phyloP scores from a whole-genome alignment of 257 asterid species.

The Solanum ossicruentum region DNA sequence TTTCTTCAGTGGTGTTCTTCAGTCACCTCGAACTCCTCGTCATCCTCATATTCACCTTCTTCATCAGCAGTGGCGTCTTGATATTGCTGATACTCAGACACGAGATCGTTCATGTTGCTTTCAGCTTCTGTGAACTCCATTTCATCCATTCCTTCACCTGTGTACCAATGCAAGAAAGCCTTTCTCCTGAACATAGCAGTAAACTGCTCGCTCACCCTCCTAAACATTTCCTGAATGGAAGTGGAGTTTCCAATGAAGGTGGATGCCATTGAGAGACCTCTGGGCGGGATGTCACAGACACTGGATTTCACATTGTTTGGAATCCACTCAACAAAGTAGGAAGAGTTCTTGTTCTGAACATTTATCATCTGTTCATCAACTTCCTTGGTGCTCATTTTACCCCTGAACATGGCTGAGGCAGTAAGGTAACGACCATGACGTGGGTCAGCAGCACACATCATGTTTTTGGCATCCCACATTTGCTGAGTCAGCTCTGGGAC shows the following conservation, averaged over 20 bases:
- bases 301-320: slow-evolving; percentile 90
- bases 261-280: slow-evolving; percentile 79
- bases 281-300: slow-evolving; percentile 86
- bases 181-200: slow-evolving; percentile 93
- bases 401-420: slow-evolving; percentile 91
- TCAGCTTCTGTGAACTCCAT: slow-evolving; percentile 89
- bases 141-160: slow-evolving; percentile 84
- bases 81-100: slow-evolving; percentile 86
- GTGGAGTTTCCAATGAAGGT: slow-evolving; percentile 84
- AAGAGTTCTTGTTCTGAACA: slow-evolving; percentile 79
- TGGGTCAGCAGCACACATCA: slow-evolving; percentile 94
- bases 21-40: slow-evolving; percentile 35
- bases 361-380: slow-evolving; percentile 87
- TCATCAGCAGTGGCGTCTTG: slow-evolving; percentile 94
- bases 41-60: slow-evolving; percentile 61
- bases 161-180: slow-evolving; percentile 93
- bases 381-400: slow-evolving; percentile 87
- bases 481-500: slow-evolving; percentile 87
- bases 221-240: slow-evolving; percentile 84
- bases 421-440: slow-evolving; percentile 88
- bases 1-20: background rate
- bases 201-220: slow-evolving; percentile 87
- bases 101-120: slow-evolving; percentile 86
- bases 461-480: slow-evolving; percentile 93
- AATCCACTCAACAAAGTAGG: slow-evolving; percentile 85